Base-by-base conservation (phyloP, 768 basidiomycete genomes). In the Rhodotorula sphaerocarpa region DNA sequence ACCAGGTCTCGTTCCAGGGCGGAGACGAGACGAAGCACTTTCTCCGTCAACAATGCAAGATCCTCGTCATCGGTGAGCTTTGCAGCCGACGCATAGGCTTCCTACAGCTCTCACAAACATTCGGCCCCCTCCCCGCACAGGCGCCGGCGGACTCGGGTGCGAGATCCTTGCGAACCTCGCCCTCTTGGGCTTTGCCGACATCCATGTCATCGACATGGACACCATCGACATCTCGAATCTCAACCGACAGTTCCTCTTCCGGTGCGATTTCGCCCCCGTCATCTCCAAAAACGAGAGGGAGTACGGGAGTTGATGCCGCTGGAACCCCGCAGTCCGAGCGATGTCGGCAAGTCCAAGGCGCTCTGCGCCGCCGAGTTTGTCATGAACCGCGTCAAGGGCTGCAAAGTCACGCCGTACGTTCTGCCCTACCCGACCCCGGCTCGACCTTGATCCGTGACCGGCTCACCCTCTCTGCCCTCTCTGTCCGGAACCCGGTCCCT, bases 171-270 rank as follows among this genome's bases (percentile, higher is more conserved):
- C 92, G 63, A 95, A 97, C 76, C 82, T 99, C 53, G 93, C 95
- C 28, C 77, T 97, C 70, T 87, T 89, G 48, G 95, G 95, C 30
- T 99, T 97, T 84, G 88, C 87, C 76, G 88, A 97, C 73, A 95
- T 97, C 69, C 90, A 96, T 79, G 92, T 99, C 64, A 97, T 99
- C 74, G 95, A 99, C 80, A 97, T 99, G 92, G 93, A 99, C 79
- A 96, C 93, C 21, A 99, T 97, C 75, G 93, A 99, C 77, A 88
- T 99, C 73, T 96, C 91, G 73, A 99, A 99, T 76, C 80, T 99
- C 69, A 99, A 99, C 76, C 82, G 95, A 53, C 95, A 99, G 77
- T 99, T 99, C 75, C 79, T 99, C 28, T 99, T 99, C 79, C 83
- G 95, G 93, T 90, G 69, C 45, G n/a, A n/a, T n/a, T n/a, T n/a